phyloP scores from a whole-genome alignment of 495 filamentous ascomycete species.

The Immersiella caudata region DNA sequence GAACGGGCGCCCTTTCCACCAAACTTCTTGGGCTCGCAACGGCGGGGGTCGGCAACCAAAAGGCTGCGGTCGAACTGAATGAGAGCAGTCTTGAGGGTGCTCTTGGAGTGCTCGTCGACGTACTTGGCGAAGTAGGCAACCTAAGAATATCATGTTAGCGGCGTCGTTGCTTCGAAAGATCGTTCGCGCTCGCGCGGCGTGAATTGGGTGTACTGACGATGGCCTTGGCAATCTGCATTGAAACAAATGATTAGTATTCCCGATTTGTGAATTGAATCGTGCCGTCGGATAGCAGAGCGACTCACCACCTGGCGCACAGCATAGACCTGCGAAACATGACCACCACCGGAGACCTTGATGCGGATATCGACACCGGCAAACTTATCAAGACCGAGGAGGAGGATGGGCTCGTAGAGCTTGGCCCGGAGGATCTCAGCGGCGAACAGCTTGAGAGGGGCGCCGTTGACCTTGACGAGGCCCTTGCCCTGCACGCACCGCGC shows the following conservation, averaged over 20 bases:
- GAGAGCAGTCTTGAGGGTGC: slow-evolving; percentile 93
- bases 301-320: slow-evolving; percentile 87
- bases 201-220: slow-evolving; percentile 34
- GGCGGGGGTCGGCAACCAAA: slow-evolving; percentile 95
- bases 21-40: slow-evolving; percentile 93
- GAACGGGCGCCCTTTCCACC: slow-evolving; percentile 90
- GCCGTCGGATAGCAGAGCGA: slow-evolving; percentile 14
- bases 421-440: slow-evolving; percentile 96
- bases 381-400: slow-evolving; percentile 94
- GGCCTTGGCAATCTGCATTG: slow-evolving; percentile 72
- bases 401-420: slow-evolving; percentile 96
- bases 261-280: not conserved
- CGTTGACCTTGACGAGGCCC: slow-evolving; percentile 98
- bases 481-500: slow-evolving; percentile 42
- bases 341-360: slow-evolving; percentile 93
- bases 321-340: slow-evolving; percentile 97
- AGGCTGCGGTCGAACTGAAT: slow-evolving; percentile 95
- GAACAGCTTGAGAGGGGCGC: slow-evolving; percentile 88
- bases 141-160: slow-evolving; percentile 21
- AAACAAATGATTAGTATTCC: slow-evolving; percentile 25
- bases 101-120: slow-evolving; percentile 99
- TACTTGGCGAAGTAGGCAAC: slow-evolving; percentile 99
- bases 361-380: slow-evolving; percentile 89
- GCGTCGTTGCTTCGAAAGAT: slow-evolving; percentile 5
- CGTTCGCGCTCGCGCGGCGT: not conserved